These are phyloP conservation scores for Citrus sp. DNA, from an alignment of 345 rosid species.

Conservation along the genomic window DNA sequence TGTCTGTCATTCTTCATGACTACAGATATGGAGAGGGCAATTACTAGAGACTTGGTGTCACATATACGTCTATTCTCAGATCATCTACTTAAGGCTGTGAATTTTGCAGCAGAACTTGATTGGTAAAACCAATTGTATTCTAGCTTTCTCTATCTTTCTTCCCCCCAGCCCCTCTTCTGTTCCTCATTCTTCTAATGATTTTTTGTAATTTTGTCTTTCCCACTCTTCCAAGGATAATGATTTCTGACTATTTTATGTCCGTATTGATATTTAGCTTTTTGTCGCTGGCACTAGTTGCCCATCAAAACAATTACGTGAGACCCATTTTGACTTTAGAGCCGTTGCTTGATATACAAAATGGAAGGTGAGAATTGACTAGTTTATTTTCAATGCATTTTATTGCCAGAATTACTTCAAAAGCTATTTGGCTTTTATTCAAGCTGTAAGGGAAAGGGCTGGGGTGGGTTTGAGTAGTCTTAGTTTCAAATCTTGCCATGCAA, in stretches of 20 bases:
- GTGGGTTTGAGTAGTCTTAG: neutral
- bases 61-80: slow-evolving; percentile 63
- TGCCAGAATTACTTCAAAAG: neutral
- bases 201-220: neutral
- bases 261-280: slow-evolving; percentile 48
- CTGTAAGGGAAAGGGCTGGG: neutral
- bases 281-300: slow-evolving; percentile 85
- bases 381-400: slow-evolving; percentile 5
- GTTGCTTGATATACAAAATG: slow-evolving; percentile 72
- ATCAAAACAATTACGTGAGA: slow-evolving; percentile 85
- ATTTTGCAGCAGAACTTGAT: slow-evolving; percentile 90
- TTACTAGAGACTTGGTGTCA: slow-evolving; percentile 79
- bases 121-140: slow-evolving; percentile 48
- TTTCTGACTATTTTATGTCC: slow-evolving; percentile 15
- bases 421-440: neutral
- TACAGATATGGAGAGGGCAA: slow-evolving; percentile 93
- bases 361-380: slow-evolving; percentile 51
- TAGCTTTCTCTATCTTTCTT: neutral
- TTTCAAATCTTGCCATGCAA: neutral
- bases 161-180: neutral
- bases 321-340: slow-evolving; percentile 76
- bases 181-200: neutral
- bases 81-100: slow-evolving; percentile 76
- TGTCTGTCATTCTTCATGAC: slow-evolving; percentile 18
- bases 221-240: neutral